phyloP scores from a whole-genome alignment of 768 basidiomycete genomes.

The Infundibulicybe gibba region DNA sequence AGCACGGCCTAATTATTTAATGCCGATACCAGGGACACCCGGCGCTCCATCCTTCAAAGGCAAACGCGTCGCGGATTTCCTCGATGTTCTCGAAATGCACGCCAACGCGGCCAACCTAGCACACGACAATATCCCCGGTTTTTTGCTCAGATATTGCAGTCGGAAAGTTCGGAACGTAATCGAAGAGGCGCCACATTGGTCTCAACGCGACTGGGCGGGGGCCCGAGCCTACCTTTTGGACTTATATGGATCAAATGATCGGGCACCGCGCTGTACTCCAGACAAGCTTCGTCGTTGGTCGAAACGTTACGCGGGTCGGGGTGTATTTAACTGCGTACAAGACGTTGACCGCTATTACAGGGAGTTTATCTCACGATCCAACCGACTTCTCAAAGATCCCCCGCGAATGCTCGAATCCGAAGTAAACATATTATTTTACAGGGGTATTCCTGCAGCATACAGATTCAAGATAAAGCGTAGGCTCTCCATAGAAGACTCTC shows the following conservation, averaged over 20 bases:
- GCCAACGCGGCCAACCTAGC: neutral
- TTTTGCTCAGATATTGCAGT: slow-evolving; percentile 3
- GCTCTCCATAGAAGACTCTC: neutral
- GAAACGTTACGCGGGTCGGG: too few species aligned
- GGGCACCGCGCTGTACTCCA: too few species aligned
- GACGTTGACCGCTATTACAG: too few species aligned
- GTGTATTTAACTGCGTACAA: too few species aligned
- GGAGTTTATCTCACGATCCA: too few species aligned
- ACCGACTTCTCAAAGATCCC: too few species aligned
- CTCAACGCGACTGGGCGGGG: slow-evolving; percentile 5
- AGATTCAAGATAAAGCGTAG: neutral
- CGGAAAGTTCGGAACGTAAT: neutral
- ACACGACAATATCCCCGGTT: neutral
- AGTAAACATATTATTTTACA: slow-evolving; percentile 1
- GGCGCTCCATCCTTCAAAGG: slow-evolving; percentile 4
- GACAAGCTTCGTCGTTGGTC: too few species aligned
- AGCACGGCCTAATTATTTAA: too few species aligned
- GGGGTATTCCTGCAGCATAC: neutral
- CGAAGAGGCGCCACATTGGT: neutral
- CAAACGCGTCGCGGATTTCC: slow-evolving; percentile 3
- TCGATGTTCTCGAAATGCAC: slow-evolving; percentile 1
- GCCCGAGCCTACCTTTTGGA: too few species aligned
- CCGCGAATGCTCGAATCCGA: neutral
- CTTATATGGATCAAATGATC: too few species aligned
- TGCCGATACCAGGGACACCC: neutral